These are phyloP conservation scores for Aspergillus sclerotialis DNA, from an alignment of 2,329 filamentous ascomycete species.

Conservation along the genomic window DNA sequence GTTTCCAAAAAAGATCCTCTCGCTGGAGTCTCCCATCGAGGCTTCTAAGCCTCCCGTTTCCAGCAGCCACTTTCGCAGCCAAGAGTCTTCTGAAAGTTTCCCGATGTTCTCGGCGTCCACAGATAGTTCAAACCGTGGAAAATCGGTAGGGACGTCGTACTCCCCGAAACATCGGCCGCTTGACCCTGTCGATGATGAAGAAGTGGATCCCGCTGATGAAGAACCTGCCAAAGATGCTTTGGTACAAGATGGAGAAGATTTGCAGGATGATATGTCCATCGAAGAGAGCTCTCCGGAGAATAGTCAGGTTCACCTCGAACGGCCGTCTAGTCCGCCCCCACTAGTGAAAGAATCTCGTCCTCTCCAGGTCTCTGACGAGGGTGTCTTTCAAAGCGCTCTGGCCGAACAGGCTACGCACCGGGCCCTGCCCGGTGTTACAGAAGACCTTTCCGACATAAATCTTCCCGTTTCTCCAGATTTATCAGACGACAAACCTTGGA, in stretches of 20 bases:
- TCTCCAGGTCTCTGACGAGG: conserved; percentile 10
- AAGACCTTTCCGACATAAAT: conserved; percentile 16
- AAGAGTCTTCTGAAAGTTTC: conserved; percentile 57
- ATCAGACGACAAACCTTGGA: conserved; percentile 31
- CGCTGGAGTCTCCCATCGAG: conserved; percentile 37
- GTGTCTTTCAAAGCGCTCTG: conserved; percentile 2
- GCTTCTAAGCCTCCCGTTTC: conserved; percentile 22
- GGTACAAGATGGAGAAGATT: conserved; percentile 12
- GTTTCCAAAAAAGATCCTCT: conserved; percentile 44
- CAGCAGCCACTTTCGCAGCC: conserved; percentile 42
- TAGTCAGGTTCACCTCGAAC: conserved; percentile 36
- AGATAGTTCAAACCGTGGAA: conserved; percentile 47
- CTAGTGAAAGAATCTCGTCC: conserved; percentile 31
- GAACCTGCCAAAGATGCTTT: conserved; percentile 8
- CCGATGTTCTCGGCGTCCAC: conserved; percentile 58
- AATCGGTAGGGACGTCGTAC: conserved; percentile 48
- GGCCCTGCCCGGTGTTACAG: conserved; percentile 7
- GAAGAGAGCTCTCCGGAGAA: conserved; percentile 18
- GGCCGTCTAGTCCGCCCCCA: conserved; percentile 31
- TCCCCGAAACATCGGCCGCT: conserved; percentile 25
- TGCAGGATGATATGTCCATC: conserved; percentile 16
- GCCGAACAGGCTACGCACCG: conserved; percentile 2
- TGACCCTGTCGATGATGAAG: conserved; percentile 14
- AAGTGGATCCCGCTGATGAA: conserved; percentile 10
- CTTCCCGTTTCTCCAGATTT: conserved; percentile 27